A percentile compares a stretch with the other conserved stretches of the same genome.
Conservation (phyloP, 805 yeast species). For the Pichia ethanolica region DNA sequence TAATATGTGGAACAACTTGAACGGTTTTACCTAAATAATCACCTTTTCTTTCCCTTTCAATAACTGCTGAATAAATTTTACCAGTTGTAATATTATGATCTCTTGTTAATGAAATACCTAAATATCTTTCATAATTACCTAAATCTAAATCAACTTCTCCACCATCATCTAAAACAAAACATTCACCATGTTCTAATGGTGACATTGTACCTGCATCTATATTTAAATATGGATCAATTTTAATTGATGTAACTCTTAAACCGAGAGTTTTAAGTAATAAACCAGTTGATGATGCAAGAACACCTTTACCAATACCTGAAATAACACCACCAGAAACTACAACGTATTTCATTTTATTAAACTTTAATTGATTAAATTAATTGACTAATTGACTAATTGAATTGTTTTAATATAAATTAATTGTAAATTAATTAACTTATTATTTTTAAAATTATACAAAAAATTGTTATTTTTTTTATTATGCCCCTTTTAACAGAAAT, state of each 20-base stretch:
- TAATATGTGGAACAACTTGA: constrained; percentile 97
- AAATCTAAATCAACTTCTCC: constrained; percentile 98
- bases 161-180: constrained; percentile 95
- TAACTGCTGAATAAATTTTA: constrained; percentile 89
- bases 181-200: constrained; percentile 98
- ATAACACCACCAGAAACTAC: constrained; percentile 99
- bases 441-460: background rate
- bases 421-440: background rate
- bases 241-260: constrained; percentile 90
- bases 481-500: constrained; percentile 1
- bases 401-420: background rate
- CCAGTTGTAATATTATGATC: constrained; percentile 99
- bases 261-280: constrained; percentile 90
- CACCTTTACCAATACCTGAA: constrained; percentile 99
- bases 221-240: constrained; percentile 98
- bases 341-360: constrained; percentile 81
- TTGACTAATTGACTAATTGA: too few relatives aligned
- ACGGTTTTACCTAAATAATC: constrained; percentile 99
- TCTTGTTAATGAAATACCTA: constrained; percentile 84
- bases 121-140: constrained; percentile 96
- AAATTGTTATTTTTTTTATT: background rate
- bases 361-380: background rate
- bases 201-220: constrained; percentile 99
- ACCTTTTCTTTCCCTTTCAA: constrained; percentile 91
- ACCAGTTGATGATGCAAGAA: constrained; percentile 94